These are phyloP conservation scores for Biscogniauxia mediterranea DNA, from an alignment of 2,329 filamentous ascomycete species.

Conservation along the genomic window DNA sequence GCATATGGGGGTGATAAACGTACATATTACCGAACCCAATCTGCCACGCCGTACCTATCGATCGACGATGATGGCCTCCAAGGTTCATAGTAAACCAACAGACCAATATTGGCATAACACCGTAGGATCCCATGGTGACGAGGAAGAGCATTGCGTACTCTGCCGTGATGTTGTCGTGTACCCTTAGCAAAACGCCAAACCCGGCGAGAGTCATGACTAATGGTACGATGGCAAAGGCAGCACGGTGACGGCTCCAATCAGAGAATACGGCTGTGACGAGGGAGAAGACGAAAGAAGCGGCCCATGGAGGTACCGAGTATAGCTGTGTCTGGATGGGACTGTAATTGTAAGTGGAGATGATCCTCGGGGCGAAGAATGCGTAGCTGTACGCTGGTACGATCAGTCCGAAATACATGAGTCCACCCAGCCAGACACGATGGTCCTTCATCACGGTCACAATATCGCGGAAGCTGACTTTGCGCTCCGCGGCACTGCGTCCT, in stretches of 20 bases:
- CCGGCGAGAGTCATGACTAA: slow-evolving; percentile 70
- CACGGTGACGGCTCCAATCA: slow-evolving; percentile 71
- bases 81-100: slow-evolving; percentile 85
- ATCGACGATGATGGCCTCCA: slow-evolving; percentile 66
- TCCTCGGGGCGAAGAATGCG: slow-evolving; percentile 73
- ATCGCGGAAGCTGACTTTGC: slow-evolving; percentile 57
- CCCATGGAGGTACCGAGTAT: slow-evolving; percentile 58
- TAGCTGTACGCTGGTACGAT: slow-evolving; percentile 77
- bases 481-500: slow-evolving; percentile 63
- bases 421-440: slow-evolving; percentile 70
- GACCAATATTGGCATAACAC: slow-evolving; percentile 84
- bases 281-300: slow-evolving; percentile 72
- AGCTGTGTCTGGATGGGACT: slow-evolving; percentile 56
- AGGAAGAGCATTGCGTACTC: slow-evolving; percentile 83
- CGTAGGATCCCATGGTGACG: slow-evolving; percentile 75
- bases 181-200: slow-evolving; percentile 70
- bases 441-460: slow-evolving; percentile 67
- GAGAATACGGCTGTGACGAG: slow-evolving; percentile 72
- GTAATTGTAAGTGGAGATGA: slow-evolving; percentile 67
- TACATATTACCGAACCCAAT: slow-evolving; percentile 72
- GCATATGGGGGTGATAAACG: slow-evolving; percentile 1
- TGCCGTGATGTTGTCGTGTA: slow-evolving; percentile 64
- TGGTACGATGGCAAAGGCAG: slow-evolving; percentile 67
- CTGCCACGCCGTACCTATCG: slow-evolving; percentile 74
- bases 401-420: slow-evolving; percentile 79